Evolutionary conservation across 306 rosid species (phyloP).

Genomic region (Dryas octopetala): DNA sequence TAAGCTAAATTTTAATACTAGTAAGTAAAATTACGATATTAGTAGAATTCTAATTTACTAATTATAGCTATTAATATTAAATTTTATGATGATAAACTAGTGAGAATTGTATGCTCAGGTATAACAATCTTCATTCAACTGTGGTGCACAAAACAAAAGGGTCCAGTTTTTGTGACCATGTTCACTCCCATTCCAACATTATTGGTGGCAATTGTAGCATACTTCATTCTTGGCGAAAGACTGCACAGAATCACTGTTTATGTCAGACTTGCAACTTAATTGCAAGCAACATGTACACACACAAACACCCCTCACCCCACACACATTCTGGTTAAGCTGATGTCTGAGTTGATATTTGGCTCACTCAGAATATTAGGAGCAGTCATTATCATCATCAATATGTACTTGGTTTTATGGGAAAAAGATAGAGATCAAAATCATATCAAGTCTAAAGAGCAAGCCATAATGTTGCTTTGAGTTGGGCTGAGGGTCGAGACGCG

Average conservation of each 20-base stretch:
- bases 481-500: no score
- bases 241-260: conserved; percentile 10
- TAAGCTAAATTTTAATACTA: no score
- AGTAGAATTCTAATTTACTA: neutral
- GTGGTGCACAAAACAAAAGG: conserved; percentile 34
- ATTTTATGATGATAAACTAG: conserved; percentile 1
- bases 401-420: conserved; percentile 48
- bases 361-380: conserved; percentile 48
- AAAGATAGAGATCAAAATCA: conserved; percentile 35
- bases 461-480: neutral
- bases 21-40: conserved; percentile 16
- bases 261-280: neutral
- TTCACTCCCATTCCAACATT: conserved; percentile 37
- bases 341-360: conserved; percentile 12
- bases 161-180: conserved; percentile 44
- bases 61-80: neutral
- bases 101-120: conserved; percentile 35
- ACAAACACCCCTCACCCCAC: neutral
- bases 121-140: conserved; percentile 32
- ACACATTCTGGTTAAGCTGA: neutral
- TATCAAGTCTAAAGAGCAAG: conserved; percentile 18
- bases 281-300: neutral
- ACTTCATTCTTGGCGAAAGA: conserved; percentile 38
- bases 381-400: conserved; percentile 32
- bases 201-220: conserved; percentile 36